Conservation (phyloP, 129 eudicot species). For the Centrapalus pauciflorus region DNA sequence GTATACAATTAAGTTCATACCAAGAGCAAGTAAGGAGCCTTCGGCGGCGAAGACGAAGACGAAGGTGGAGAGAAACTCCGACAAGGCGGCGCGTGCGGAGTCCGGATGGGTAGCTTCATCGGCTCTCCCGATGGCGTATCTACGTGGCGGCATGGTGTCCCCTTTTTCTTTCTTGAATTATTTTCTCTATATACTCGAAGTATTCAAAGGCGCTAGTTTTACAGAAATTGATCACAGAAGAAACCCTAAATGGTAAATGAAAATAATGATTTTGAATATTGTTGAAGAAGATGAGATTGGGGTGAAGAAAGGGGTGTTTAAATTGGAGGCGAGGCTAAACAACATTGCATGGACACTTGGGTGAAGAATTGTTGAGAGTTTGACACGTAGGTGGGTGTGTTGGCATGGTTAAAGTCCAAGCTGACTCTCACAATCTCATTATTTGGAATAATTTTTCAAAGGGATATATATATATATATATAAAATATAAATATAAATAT, state of each 20-base stretch:
- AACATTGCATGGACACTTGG: constrained; percentile 50
- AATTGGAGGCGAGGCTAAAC: not conserved
- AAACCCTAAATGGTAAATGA: too few relatives aligned
- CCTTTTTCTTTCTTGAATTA: not conserved
- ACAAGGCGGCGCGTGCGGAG: constrained; percentile 73
- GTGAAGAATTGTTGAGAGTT: constrained; percentile 30
- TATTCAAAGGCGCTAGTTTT: not conserved
- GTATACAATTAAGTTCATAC: constrained; percentile 18
- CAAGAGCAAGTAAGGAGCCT: constrained; percentile 77
- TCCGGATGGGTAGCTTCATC: constrained; percentile 90
- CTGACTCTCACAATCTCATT: too few relatives aligned
- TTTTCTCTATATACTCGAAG: not conserved
- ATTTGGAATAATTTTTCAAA: too few relatives aligned
- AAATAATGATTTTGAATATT: not conserved
- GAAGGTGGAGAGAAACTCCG: constrained; percentile 83
- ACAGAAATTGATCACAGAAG: not conserved
- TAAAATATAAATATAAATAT: too few relatives aligned
- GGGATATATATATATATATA: too few relatives aligned
- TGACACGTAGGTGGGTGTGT: constrained; percentile 57
- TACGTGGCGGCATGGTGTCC: constrained; percentile 40
- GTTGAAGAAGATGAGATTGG: not conserved
- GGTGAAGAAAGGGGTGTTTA: constrained; percentile 6
- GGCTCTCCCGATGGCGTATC: constrained; percentile 67
- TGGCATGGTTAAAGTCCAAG: constrained; percentile 19
- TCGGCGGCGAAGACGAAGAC: constrained; percentile 85